Evolutionary conservation across 148 eudicot species (phyloP).

Genomic region (Rhododendron molle): DNA sequence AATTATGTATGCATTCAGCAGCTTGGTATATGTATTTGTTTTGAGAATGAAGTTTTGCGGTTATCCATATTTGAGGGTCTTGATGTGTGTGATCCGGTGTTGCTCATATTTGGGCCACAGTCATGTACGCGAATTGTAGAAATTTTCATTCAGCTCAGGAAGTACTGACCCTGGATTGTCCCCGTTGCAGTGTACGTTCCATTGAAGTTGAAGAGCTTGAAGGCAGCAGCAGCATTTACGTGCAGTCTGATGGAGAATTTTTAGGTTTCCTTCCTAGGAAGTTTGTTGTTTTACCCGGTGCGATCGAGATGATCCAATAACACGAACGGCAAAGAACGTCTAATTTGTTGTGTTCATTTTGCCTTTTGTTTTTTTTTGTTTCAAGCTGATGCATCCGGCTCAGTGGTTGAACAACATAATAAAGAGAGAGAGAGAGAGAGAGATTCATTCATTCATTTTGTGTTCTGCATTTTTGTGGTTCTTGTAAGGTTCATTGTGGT

Average conservation of each 20-base stretch:
- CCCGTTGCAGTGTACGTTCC: conserved; percentile 51
- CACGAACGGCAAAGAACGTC: conserved; percentile 8
- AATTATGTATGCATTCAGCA: neutral
- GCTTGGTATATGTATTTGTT: neutral
- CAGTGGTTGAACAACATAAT: neutral
- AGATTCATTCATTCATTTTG: neutral
- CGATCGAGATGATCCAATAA: conserved; percentile 69
- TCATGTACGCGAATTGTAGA: neutral
- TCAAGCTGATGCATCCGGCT: neutral
- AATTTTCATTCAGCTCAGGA: neutral
- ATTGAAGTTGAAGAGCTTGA: conserved; percentile 70
- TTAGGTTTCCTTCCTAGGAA: conserved; percentile 88
- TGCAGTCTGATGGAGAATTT: conserved; percentile 94
- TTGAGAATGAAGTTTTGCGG: neutral
- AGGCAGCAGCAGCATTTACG: conserved; percentile 36
- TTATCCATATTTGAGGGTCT: neutral
- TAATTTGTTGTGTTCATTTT: neutral
- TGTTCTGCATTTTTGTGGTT: neutral
- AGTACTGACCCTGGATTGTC: conserved; percentile 10
- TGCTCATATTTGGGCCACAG: neutral
- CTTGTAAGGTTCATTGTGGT: neutral
- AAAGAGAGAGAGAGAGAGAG: neutral
- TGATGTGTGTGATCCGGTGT: neutral
- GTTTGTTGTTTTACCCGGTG: conserved; percentile 59
- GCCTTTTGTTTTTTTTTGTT: neutral